These are phyloP conservation scores for Volutella citrinella DNA, from an alignment of 2,329 filamentous ascomycete genomes.

Conservation along the genomic window DNA sequence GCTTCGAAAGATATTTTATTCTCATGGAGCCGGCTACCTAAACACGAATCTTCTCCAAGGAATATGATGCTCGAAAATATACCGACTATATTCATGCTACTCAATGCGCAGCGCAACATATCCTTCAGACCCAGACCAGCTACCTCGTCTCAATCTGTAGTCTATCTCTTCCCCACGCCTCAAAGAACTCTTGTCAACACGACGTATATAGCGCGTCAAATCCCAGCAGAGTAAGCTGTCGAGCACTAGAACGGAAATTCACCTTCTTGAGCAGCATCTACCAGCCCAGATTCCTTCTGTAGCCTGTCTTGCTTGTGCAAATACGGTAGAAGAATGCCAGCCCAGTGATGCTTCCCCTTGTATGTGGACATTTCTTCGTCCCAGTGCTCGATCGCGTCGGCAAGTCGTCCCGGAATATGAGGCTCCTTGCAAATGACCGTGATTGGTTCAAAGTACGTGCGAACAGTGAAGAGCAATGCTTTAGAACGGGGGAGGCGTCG, in stretches of 20 bases:
- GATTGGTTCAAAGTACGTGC: conserved; percentile 17
- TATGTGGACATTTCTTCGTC: conserved; percentile 12
- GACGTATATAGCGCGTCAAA: no score
- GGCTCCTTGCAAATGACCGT: conserved; percentile 12
- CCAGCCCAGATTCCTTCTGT: conserved; percentile 6
- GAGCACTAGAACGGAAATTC: conserved; percentile 14
- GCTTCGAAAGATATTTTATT: no score
- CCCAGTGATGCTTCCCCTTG: conserved; percentile 18
- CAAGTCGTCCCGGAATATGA: conserved; percentile 12
- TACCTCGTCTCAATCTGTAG: no score
- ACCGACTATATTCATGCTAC: no score
- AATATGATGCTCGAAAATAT: no score
- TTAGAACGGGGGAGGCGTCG: conserved; percentile 14
- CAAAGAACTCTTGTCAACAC: no score
- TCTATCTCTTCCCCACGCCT: no score
- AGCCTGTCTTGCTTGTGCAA: conserved; percentile 10
- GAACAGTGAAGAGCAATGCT: conserved; percentile 12
- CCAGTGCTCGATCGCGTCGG: conserved; percentile 16
- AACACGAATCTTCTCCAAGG: no score
- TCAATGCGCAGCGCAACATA: no score
- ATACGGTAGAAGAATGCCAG: conserved; percentile 12
- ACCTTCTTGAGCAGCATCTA: conserved; percentile 10
- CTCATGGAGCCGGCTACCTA: no score
- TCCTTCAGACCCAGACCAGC: no score
- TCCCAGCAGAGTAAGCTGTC: no score